phyloP scores from a whole-genome alignment of 169 alveolate species.

The Plasmodium vivax region DNA sequence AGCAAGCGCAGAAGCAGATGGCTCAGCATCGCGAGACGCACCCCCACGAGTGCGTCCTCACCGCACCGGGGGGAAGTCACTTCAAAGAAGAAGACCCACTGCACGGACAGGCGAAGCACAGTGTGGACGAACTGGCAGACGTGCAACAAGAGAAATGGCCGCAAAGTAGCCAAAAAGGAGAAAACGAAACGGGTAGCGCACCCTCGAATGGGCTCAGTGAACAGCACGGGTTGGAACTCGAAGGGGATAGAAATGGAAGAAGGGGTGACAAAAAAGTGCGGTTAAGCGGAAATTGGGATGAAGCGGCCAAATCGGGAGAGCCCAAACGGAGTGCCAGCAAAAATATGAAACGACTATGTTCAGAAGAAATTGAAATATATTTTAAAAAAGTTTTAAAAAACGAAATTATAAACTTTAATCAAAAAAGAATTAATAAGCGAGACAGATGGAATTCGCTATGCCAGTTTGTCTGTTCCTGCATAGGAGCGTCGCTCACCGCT shows the following conservation, averaged over 20 bases:
- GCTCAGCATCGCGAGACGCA: neutral
- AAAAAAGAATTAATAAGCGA: conserved; percentile 42
- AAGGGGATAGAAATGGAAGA: neutral
- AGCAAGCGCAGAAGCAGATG: neutral
- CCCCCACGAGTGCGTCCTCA: neutral
- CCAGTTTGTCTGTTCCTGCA: conserved; percentile 46
- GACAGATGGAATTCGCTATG: conserved; percentile 47
- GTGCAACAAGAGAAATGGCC: neutral
- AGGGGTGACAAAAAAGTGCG: neutral
- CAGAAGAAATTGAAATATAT: conserved; percentile 54
- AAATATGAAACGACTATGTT: conserved; percentile 19
- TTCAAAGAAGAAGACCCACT: neutral
- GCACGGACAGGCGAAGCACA: neutral
- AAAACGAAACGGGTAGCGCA: neutral
- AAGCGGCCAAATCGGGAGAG: neutral
- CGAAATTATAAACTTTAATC: conserved; percentile 49
- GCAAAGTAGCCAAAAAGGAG: neutral
- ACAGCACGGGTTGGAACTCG: neutral
- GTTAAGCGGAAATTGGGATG: neutral
- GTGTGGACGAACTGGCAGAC: neutral
- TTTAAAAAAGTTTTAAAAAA: conserved; percentile 60
- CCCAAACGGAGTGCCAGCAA: neutral
- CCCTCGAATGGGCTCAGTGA: neutral
- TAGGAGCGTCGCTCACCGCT: conserved; percentile 53
- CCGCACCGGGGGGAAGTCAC: neutral